Conservation (phyloP, 768 basidiomycete genomes). For the Galerina sulciceps region DNA sequence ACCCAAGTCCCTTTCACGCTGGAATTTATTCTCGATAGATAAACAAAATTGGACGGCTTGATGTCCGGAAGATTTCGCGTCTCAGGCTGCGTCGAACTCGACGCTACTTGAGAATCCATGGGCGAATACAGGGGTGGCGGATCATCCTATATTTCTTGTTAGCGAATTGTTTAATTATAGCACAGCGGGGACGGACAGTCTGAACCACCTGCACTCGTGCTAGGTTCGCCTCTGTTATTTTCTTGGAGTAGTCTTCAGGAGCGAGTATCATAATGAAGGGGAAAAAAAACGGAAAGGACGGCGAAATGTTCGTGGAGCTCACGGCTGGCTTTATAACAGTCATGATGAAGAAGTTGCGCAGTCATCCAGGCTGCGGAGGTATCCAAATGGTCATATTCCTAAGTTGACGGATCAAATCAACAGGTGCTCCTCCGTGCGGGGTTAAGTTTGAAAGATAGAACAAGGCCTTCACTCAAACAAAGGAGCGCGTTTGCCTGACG, state of each 20-base stretch:
- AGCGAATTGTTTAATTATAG: background rate
- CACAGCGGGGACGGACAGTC: background rate
- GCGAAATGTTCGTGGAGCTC: background rate
- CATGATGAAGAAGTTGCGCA: no score
- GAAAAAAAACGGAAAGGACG: background rate
- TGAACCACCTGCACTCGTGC: background rate
- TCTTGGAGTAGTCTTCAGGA: conserved; percentile 4
- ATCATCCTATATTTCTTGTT: conserved; percentile 6
- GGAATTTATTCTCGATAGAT: conserved; percentile 29
- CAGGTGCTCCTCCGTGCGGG: no score
- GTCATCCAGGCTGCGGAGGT: no score
- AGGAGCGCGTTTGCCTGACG: no score
- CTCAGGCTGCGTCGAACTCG: background rate
- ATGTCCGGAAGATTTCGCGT: conserved; percentile 14
- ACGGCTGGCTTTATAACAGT: no score
- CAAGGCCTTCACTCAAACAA: no score
- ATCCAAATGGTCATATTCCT: no score
- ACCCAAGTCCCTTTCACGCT: conserved; percentile 42
- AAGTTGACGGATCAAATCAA: no score
- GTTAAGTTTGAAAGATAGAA: no score
- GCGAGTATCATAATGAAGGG: conserved; percentile 2
- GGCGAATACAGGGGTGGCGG: conserved; percentile 17
- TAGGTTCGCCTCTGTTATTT: background rate
- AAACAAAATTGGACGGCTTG: conserved; percentile 38
- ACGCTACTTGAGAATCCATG: background rate